Base-by-base conservation (phyloP, 768 basidiomycete genomes). In the Clavulina sp. region DNA sequence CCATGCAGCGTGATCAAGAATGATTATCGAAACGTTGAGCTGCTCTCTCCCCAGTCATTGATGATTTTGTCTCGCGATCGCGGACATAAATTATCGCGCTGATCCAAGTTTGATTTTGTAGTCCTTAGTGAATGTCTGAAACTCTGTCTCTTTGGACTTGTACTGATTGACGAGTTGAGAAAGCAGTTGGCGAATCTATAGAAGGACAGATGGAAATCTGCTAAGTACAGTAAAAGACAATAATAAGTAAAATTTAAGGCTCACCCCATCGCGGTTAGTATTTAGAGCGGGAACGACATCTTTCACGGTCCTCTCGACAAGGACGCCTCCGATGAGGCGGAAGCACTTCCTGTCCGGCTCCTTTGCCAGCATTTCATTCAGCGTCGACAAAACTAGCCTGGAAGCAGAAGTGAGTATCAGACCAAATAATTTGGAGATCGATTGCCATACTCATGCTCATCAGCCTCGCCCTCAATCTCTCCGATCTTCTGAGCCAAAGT, bases 271-370 rank as follows among this genome's bases (percentile, higher is more conserved):
- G 48, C 76, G 72, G 60, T 91, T 96, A n/a, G 81, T 86, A 64
- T 85, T 77, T 41, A 99, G 68, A 28, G 83, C 79, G 33, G 95
- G 93, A 33, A 85, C 80, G 48, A 97, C 87, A 58, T 97, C 93
- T 62, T 83, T 80, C 43, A 97, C 95, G 2, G 92, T 96, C 44
- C 92, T 75, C 63, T 97, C 91, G 28, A 97, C 93, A 16, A 99
- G 74, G 4, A 95, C 81, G 28, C 93, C 93, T 4, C 95, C 95
- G 57, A 99, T 84, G 58, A 97, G 72, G 50, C 93, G 80, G 69
- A 96, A 99, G 66, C 95, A 97, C 69, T 88, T 91, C 52, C 95
- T 80, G 65, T 80, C 74, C 18, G 93, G 91, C 53, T 92, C 84
- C 53, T 78, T 75, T n/a, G 69, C 71, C 34, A 88, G 68, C 6